Percentiles rank a stretch among this genome's conserved stretches.
Evolutionary conservation across 805 yeast genomes (phyloP).

Genomic region (Pichia phayaonensis): DNA sequence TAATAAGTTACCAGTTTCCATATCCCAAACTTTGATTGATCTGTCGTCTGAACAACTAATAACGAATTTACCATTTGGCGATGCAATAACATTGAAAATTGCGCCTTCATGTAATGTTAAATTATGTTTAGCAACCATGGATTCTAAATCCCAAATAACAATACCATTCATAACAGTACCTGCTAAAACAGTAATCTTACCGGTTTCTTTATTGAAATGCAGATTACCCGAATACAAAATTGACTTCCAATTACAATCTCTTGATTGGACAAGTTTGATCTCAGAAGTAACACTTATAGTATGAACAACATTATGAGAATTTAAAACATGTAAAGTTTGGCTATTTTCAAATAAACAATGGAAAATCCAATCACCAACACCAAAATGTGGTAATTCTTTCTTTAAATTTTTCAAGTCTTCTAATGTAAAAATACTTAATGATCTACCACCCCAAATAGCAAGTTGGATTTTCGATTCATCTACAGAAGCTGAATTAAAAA

Average conservation of each 20-base stretch:
- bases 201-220: conserved; percentile 31
- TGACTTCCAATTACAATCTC: conserved; percentile 61
- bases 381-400: conserved; percentile 33
- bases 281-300: conserved; percentile 19
- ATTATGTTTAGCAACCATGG: conserved; percentile 38
- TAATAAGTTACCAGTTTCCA: conserved; percentile 45
- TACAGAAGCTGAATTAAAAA: conserved; percentile 21
- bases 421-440: conserved; percentile 40
- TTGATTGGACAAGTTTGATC: conserved; percentile 23
- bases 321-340: conserved; percentile 44
- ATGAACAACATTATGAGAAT: conserved; percentile 71
- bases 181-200: conserved; percentile 55
- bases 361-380: conserved; percentile 75
- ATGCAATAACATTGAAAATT: conserved; percentile 70
- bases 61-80: conserved; percentile 44
- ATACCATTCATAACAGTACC: conserved; percentile 94
- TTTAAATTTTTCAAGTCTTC: conserved; percentile 20
- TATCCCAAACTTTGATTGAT: conserved; percentile 70
- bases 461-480: conserved; percentile 24
- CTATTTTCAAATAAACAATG: conserved; percentile 43
- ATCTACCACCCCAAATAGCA: conserved; percentile 63
- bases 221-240: conserved; percentile 84
- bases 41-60: conserved; percentile 93
- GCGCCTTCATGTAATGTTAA: conserved; percentile 84
- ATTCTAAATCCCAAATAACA: conserved; percentile 60